Evolutionary conservation across 495 filamentous ascomycete species (phyloP).

Genomic region (Oleoguttula mirabilis): DNA sequence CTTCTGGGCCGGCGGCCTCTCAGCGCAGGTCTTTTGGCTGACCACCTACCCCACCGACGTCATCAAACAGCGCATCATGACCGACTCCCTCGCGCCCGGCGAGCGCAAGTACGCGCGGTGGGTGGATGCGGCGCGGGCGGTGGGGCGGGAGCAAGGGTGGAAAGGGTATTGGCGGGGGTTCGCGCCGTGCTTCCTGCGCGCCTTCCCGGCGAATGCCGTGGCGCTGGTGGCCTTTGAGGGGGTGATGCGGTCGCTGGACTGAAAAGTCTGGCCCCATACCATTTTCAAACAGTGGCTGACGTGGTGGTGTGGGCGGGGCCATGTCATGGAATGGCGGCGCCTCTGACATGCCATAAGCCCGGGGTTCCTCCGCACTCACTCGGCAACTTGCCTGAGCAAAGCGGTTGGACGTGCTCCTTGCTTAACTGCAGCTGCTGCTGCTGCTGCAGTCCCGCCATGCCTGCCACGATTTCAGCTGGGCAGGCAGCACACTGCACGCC

Average conservation of each 20-base stretch:
- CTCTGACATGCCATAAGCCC: too few relatives aligned
- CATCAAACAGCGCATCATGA: conserved; percentile 97
- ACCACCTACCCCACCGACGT: conserved; percentile 87
- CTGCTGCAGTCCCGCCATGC: too few relatives aligned
- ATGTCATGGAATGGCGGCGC: too few relatives aligned
- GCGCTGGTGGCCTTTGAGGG: conserved; percentile 88
- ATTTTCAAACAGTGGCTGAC: too few relatives aligned
- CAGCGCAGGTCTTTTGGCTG: conserved; percentile 88
- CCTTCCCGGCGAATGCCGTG: conserved; percentile 94
- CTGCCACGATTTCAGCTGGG: too few relatives aligned
- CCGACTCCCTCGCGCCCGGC: conserved; percentile 64
- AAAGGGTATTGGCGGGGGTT: conserved; percentile 90
- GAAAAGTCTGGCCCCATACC: too few relatives aligned
- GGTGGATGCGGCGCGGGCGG: conserved; percentile 65
- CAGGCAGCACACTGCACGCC: too few relatives aligned
- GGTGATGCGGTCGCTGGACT: conserved; percentile 64
- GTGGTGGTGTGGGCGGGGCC: too few relatives aligned
- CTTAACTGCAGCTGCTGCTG: too few relatives aligned
- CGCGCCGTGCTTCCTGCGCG: conserved; percentile 79
- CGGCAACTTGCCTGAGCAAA: too few relatives aligned
- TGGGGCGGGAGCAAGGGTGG: conserved; percentile 61
- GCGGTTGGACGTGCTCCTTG: too few relatives aligned
- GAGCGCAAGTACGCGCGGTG: conserved; percentile 58
- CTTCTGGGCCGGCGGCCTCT: conserved; percentile 93
- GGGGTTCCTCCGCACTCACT: too few relatives aligned